Percentiles rank a stretch among this genome's conserved stretches.
These are phyloP conservation scores for Citrus sp. DNA, from an alignment of 345 rosid species.

Conservation along the genomic window DNA sequence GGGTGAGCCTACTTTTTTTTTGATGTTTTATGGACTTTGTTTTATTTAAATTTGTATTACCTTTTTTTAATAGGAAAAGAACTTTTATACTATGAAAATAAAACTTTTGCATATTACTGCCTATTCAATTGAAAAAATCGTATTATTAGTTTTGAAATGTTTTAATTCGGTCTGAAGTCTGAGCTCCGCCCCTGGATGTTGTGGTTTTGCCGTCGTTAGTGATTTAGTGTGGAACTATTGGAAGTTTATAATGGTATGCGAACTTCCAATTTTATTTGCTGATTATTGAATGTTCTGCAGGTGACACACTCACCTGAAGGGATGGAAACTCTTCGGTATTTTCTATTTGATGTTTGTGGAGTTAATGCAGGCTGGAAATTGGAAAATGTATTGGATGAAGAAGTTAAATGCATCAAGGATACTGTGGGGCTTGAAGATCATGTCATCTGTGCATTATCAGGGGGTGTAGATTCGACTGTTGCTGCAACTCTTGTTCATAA, in stretches of 20 bases:
- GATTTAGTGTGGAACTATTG: not conserved
- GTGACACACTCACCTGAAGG: slow-evolving; percentile 96
- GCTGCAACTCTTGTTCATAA: slow-evolving; percentile 96
- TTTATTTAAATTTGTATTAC: no score
- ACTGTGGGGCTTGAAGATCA: slow-evolving; percentile 75
- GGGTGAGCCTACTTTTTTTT: no score
- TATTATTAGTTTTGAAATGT: no score
- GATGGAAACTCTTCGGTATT: slow-evolving; percentile 73
- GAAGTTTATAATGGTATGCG: not conserved
- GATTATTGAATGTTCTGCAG: slow-evolving; percentile 33
- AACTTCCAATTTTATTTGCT: not conserved
- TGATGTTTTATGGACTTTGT: no score
- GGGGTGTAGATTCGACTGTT: slow-evolving; percentile 98
- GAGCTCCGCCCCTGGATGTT: not conserved
- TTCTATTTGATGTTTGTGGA: slow-evolving; percentile 78
- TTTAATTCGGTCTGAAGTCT: no score
- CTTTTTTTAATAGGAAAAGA: no score
- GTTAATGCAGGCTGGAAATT: slow-evolving; percentile 81
- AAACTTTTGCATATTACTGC: no score
- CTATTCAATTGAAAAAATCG: no score
- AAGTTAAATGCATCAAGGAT: slow-evolving; percentile 64
- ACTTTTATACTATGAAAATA: no score
- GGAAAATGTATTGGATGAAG: slow-evolving; percentile 91
- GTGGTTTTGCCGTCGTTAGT: not conserved
- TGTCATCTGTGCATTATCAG: slow-evolving; percentile 92